Base-by-base conservation (phyloP, 1,284 basidiomycete species). In the Leccinum solheimii region DNA sequence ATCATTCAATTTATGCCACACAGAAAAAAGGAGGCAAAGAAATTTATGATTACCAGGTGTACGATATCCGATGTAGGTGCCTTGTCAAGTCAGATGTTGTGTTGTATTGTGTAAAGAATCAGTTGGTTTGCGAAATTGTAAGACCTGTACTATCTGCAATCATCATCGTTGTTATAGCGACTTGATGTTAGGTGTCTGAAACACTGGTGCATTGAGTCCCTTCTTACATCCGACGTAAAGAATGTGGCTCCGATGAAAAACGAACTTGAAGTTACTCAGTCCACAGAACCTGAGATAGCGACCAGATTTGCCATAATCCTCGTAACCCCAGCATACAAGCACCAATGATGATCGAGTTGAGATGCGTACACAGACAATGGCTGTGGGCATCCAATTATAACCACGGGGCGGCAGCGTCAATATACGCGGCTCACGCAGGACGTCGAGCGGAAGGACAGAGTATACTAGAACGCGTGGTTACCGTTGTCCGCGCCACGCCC, bases 401-500 rank as follows among this genome's bases (percentile, higher is more conserved):
- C 73, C 71, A 0, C 57, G 56, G 26, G 73, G 74, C 3, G 61
- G 68, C 10, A 74, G 64, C 1, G 63, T 63, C 57, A 68, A 51
- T 32, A 72, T 70, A 2, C 57, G 64, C 13, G 73, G 70, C 53
- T 74, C 70, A 13, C 55, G 50, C 9, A 72, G 65, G 23, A 72
- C 27, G 38, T 72, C 70, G 43, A 72, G 67, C 40, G 73, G 71
- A 10, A 72, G 64, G 8, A 72, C 53, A 7, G 67, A 38, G n/a
- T 19, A 61, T 1, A 71, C 0, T 66, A 59, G 58, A 72, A 72
- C 26, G 66, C 54, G 62, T 71, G 16, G 50, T 72, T 63, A n/a
- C 1, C 38, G 8, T 8, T n/a, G 0, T 72, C 67, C 27, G 61
- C 27, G 34, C 67, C 61, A 36, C 66, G 65, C 19, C 73, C 67